Evolutionary conservation across 148 eudicot species (phyloP).

Genomic region (Suaeda aralocaspica): DNA sequence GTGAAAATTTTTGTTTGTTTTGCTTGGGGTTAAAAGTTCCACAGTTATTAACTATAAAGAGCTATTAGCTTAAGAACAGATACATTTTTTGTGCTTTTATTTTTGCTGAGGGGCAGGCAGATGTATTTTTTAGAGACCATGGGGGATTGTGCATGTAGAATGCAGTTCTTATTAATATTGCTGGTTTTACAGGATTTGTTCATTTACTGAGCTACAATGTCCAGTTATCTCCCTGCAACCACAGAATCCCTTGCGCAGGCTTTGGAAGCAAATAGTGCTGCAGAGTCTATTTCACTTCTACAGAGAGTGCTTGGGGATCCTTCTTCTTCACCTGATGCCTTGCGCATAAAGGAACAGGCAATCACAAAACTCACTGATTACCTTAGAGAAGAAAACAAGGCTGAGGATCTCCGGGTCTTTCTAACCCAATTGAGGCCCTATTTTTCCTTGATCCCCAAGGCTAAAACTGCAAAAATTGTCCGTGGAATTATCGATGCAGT

Average conservation of each 20-base stretch:
- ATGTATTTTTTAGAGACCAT: too few relatives aligned
- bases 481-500: slow-evolving; percentile 49
- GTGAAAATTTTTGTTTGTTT: too few relatives aligned
- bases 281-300: slow-evolving; percentile 42
- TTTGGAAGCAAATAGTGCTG: slow-evolving; percentile 35
- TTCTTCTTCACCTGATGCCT: slow-evolving; percentile 40
- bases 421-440: slow-evolving; percentile 39
- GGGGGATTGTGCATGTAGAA: not conserved
- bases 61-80: too few relatives aligned
- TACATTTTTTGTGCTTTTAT: too few relatives aligned
- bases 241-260: slow-evolving; percentile 42
- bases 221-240: slow-evolving; percentile 33
- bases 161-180: not conserved
- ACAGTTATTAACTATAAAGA: too few relatives aligned
- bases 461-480: slow-evolving; percentile 46
- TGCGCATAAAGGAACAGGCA: slow-evolving; percentile 43
- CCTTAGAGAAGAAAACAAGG: slow-evolving; percentile 39
- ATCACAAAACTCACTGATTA: slow-evolving; percentile 40
- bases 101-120: too few relatives aligned
- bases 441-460: slow-evolving; percentile 44
- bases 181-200: not conserved
- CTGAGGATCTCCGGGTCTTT: slow-evolving; percentile 41
- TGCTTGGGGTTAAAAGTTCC: too few relatives aligned
- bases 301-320: slow-evolving; percentile 42
- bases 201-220: slow-evolving; percentile 20